Evolutionary conservation across 306 rosid genomes (phyloP).

Genomic region (Quercus robur): DNA sequence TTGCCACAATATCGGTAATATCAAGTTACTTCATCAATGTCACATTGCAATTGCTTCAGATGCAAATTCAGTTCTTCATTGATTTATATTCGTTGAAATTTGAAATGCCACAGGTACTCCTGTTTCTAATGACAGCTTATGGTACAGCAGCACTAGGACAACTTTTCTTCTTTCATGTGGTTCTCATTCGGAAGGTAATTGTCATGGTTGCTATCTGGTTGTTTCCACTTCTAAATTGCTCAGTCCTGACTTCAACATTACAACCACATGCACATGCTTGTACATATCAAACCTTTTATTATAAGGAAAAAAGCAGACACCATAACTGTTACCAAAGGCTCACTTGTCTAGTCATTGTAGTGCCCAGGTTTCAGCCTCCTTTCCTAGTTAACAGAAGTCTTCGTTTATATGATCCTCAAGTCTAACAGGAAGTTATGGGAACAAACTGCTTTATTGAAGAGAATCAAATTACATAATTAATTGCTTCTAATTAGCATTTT

Average conservation of each 20-base stretch:
- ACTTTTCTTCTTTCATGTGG: constrained; percentile 89
- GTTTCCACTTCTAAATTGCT: no score
- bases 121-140: constrained; percentile 67
- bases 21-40: constrained; percentile 3
- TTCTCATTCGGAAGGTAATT: constrained; percentile 82
- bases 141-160: constrained; percentile 92
- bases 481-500: neutral
- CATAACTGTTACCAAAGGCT: neutral
- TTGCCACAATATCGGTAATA: constrained; percentile 71
- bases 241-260: no score
- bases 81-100: constrained; percentile 12
- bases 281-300: no score
- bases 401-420: neutral
- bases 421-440: neutral
- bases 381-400: neutral
- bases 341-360: neutral
- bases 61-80: constrained; percentile 17
- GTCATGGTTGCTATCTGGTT: constrained; percentile 1
- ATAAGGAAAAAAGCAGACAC: neutral
- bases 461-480: neutral
- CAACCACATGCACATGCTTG: no score
- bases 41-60: neutral
- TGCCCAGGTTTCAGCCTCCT: neutral
- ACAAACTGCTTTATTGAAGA: neutral
- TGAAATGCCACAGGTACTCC: constrained; percentile 57